Conservation (phyloP, 306 rosid species). For the Quillaja saponaria region DNA sequence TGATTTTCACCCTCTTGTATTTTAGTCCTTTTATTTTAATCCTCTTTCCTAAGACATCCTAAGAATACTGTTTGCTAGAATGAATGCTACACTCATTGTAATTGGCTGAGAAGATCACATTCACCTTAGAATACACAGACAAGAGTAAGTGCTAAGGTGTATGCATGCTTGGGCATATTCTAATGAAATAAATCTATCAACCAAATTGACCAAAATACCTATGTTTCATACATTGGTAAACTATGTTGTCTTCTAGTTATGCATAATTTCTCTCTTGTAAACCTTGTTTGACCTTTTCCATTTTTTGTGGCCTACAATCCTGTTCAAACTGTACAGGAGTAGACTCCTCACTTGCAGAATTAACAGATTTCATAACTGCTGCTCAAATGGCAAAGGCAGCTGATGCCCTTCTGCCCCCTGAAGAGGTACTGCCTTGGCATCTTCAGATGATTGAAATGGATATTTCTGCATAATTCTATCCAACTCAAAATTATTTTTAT, state of each 20-base stretch:
- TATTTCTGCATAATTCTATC: slow-evolving; percentile 11
- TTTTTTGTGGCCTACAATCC: slow-evolving; percentile 24
- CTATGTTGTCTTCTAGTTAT: not conserved
- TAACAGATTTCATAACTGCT: slow-evolving; percentile 76
- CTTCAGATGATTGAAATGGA: slow-evolving; percentile 3
- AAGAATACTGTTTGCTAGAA: not conserved
- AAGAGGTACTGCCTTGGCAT: slow-evolving; percentile 53
- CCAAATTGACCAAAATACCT: slow-evolving; percentile 3
- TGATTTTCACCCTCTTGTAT: too few species aligned
- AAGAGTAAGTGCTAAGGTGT: slow-evolving; percentile 3
- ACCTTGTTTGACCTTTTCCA: not conserved
- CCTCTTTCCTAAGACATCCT: not conserved
- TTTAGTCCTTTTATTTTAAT: not conserved
- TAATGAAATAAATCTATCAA: not conserved
- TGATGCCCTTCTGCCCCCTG: slow-evolving; percentile 58
- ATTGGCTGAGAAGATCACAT: too few species aligned
- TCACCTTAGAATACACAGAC: slow-evolving; percentile 10
- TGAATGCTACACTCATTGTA: not conserved
- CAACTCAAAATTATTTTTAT: not conserved
- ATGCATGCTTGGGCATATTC: not conserved
- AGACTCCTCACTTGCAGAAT: slow-evolving; percentile 56
- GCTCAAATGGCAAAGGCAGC: slow-evolving; percentile 71
- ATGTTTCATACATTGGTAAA: not conserved
- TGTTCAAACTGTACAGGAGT: slow-evolving; percentile 52
- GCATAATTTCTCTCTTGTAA: not conserved